These are phyloP conservation scores for Neurospora intermedia DNA, from an alignment of 495 filamentous ascomycete genomes.

Conservation along the genomic window DNA sequence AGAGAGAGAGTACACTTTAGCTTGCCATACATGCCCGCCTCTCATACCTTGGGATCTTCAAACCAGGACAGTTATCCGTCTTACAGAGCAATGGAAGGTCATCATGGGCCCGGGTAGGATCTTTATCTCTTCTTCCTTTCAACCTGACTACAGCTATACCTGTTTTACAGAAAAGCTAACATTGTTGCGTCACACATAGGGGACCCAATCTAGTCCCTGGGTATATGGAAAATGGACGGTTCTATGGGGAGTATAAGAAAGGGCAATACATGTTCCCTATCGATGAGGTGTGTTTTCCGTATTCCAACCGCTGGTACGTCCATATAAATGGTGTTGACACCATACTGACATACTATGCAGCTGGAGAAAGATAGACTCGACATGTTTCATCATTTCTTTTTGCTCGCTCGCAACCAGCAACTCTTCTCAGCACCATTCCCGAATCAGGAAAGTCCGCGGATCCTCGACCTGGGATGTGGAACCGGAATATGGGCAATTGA, in stretches of 20 bases:
- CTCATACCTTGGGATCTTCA: not conserved
- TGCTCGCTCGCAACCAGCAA: constrained; percentile 51
- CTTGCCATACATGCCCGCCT: not conserved
- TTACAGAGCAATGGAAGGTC: not conserved
- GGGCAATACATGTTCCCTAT: constrained; percentile 53
- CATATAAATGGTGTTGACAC: not conserved
- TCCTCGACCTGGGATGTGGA: constrained; percentile 79
- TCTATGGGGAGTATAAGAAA: constrained; percentile 37
- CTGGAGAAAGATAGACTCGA: constrained; percentile 66
- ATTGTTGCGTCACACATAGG: not conserved
- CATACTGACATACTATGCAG: constrained; percentile 23
- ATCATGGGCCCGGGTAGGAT: not conserved
- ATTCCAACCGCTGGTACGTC: not conserved
- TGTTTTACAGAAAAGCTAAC: not conserved
- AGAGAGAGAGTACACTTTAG: not conserved
- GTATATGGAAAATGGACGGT: constrained; percentile 1
- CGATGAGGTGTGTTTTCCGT: constrained; percentile 40
- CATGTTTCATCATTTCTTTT: constrained; percentile 65
- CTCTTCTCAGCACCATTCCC: constrained; percentile 46
- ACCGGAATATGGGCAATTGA: constrained; percentile 91
- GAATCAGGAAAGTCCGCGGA: constrained; percentile 26
- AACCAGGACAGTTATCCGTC: not conserved
- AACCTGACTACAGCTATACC: not conserved
- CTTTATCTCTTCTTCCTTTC: not conserved
- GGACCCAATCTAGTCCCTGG: not conserved